phyloP scores from a whole-genome alignment of 2,329 filamentous ascomycete genomes.

The Pseudocercospora fijiensis region DNA sequence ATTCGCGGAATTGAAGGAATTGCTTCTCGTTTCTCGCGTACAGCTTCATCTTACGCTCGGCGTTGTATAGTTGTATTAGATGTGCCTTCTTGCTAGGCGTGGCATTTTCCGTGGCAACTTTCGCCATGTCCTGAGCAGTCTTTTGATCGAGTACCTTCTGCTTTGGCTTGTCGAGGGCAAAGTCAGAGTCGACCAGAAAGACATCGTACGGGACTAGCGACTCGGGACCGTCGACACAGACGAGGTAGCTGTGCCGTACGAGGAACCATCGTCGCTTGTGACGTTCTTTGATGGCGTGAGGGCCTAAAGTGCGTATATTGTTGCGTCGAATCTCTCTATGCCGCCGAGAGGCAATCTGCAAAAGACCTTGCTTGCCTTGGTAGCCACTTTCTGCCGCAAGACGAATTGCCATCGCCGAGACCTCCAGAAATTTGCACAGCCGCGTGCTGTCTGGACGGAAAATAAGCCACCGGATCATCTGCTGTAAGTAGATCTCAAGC shows the following conservation, averaged over 20 bases:
- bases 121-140: conserved; percentile 62
- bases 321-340: conserved; percentile 47
- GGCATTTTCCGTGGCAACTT: conserved; percentile 60
- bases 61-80: conserved; percentile 81
- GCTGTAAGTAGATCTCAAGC: conserved; percentile 84
- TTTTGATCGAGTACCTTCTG: conserved; percentile 51
- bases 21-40: conserved; percentile 88
- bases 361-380: conserved; percentile 92
- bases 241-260: conserved; percentile 95
- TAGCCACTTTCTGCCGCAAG: conserved; percentile 94
- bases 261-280: conserved; percentile 97
- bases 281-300: conserved; percentile 72
- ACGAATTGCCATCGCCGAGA: conserved; percentile 89
- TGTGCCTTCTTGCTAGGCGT: conserved; percentile 69
- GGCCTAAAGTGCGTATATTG: conserved; percentile 39
- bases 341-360: conserved; percentile 85
- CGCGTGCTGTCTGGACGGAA: conserved; percentile 95
- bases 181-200: conserved; percentile 89
- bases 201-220: conserved; percentile 99
- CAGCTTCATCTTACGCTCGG: conserved; percentile 87
- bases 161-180: conserved; percentile 73
- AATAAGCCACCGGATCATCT: conserved; percentile 95
- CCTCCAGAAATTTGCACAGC: conserved; percentile 90
- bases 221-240: conserved; percentile 96
- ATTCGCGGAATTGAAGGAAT: conserved; percentile 89